Base-by-base conservation (phyloP, 2,329 filamentous ascomycete genomes). In the Davidsoniella neocaledoniae region DNA sequence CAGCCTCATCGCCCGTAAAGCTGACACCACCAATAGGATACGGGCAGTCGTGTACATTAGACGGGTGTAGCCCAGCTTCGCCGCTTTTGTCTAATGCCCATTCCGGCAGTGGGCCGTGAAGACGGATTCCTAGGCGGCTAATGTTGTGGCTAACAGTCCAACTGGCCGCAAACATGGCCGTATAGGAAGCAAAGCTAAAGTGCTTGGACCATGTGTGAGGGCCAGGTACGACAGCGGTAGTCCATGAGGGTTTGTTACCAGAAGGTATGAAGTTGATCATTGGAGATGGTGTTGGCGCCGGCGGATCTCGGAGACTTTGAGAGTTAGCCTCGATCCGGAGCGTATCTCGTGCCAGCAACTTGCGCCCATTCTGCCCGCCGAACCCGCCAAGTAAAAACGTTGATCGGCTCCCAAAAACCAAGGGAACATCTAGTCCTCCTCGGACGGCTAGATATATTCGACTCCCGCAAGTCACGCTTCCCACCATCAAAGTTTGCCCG, bases 111-210 rank as follows among this genome's bases (percentile, higher is more conserved):
- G 65, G 64, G 0, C 66, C 66, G 0, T 58, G 58, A 2, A 68
- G 60, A 1, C 66, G 61, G 4, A 68, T 59, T 0, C 66, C 66
- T 2, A 63, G 57, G 1, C 66, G 60, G 37, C 65, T 67, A 44
- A 62, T 66, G 50, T 68, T 68, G 56, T 67, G 61, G 9, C 65
- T 61, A 2, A 68, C 61, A 5, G 55, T 59, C 65, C 65, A 69
- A 3, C 61, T 56, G 5, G 56, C 60, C 0, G 57, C 55, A 39
- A 64, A 68, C 4, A 67, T 53, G 1, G 55, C 23, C n/a, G n/a
- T 7, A 17, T 40, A 46, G 54, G 2, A 55, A 53, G 54, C 17
- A 8, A 63, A 64, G 50, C 67, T 64, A 43, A 63, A 63, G 46
- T 66, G 64, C 2, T 62, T 61, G 1, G 64, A 58, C 29, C 29